Evolutionary conservation across 2,329 filamentous ascomycete genomes (phyloP).

Genomic region (Pestalotiopsis sp.): DNA sequence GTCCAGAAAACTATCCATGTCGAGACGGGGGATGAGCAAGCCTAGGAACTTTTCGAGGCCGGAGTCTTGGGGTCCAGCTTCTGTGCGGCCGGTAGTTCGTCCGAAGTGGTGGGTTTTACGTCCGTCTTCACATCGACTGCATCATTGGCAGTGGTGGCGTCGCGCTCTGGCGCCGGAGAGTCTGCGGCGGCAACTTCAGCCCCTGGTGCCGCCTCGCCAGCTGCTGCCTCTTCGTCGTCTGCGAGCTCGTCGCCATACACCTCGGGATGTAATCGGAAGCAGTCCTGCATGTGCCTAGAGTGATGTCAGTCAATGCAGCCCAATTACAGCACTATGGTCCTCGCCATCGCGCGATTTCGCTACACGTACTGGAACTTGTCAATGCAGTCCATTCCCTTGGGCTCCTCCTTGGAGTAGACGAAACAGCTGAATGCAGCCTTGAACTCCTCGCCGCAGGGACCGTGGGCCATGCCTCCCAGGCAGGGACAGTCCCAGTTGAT

Average conservation of each 20-base stretch:
- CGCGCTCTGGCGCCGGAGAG: conserved; percentile 20
- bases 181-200: conserved; percentile 23
- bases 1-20: background rate
- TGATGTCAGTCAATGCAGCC: conserved; percentile 17
- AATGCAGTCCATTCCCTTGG: conserved; percentile 97
- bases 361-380: conserved; percentile 87
- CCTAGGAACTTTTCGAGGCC: background rate
- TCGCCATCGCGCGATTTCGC: background rate
- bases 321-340: background rate
- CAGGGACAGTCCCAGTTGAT: conserved; percentile 99
- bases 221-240: conserved; percentile 52
- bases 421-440: conserved; percentile 97
- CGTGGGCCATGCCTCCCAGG: conserved; percentile 93
- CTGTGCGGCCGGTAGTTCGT: background rate
- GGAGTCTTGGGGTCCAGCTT: conserved; percentile 1
- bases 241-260: conserved; percentile 88
- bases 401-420: conserved; percentile 91
- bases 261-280: conserved; percentile 90
- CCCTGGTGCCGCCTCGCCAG: conserved; percentile 23
- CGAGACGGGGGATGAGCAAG: background rate
- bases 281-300: conserved; percentile 89
- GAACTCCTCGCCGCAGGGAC: conserved; percentile 95
- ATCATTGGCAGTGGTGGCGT: background rate
- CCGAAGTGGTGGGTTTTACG: conserved; percentile 1
- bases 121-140: background rate